A percentile compares a stretch with the other conserved stretches of the same genome.
Evolutionary conservation across 2,329 filamentous ascomycete genomes (phyloP).

Genomic region (Lachnellula hyalina): DNA sequence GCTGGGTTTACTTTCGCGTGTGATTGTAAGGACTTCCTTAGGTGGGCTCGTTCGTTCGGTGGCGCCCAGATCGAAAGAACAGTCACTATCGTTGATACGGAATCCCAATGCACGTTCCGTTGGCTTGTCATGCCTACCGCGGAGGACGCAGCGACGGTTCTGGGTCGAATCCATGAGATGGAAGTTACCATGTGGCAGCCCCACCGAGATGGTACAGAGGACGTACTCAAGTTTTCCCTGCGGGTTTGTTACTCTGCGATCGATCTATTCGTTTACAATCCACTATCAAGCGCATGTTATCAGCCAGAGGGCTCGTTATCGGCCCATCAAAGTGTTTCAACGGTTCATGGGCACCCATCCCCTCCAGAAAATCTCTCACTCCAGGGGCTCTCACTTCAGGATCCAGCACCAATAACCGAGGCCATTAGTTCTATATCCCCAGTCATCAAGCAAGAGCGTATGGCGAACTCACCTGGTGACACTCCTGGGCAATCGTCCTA

Average conservation of each 20-base stretch:
- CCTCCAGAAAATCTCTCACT: not conserved
- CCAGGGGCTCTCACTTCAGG: not conserved
- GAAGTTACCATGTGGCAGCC: not conserved
- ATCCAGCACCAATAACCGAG: conserved; percentile 1
- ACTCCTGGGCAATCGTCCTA: not conserved
- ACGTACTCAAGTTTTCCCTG: not conserved
- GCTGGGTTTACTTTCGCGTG: conserved; percentile 11
- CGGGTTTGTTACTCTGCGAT: not conserved
- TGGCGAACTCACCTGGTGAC: not conserved
- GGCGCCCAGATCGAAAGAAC: conserved; percentile 15
- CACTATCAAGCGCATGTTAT: not conserved
- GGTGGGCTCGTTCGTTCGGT: conserved; percentile 6
- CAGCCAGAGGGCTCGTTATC: not conserved
- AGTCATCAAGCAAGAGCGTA: not conserved
- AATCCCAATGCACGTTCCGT: conserved; percentile 17
- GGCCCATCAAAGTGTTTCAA: not conserved
- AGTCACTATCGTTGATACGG: conserved; percentile 17
- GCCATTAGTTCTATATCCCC: not conserved
- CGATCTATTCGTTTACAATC: not conserved
- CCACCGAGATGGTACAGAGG: not conserved
- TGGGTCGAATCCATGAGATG: conserved; percentile 12
- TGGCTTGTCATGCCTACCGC: conserved; percentile 21
- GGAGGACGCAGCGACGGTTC: conserved; percentile 14
- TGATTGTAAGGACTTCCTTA: conserved; percentile 3
- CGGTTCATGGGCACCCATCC: conserved; percentile 4